A percentile compares a stretch with the other conserved stretches of the same genome.
These are phyloP conservation scores for Phytophthora nicotianae DNA, from an alignment of 352 stramenopile genomes.

Conservation along the genomic window DNA sequence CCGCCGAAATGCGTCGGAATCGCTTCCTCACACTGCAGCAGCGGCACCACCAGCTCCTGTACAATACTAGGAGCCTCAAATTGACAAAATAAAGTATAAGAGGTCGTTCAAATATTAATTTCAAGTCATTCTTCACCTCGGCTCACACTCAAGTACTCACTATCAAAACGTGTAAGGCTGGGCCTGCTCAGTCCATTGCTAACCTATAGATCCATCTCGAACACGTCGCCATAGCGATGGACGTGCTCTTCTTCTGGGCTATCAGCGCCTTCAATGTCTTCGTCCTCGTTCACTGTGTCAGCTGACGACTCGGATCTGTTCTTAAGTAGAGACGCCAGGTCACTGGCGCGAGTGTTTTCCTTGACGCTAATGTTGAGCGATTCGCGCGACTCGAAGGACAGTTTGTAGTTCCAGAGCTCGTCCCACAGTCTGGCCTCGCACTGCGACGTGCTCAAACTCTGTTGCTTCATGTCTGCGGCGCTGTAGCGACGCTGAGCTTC, in stretches of 20 bases:
- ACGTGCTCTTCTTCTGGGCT: conserved; percentile 39
- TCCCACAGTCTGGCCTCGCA: conserved; percentile 63
- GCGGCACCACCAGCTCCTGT: conserved; percentile 38
- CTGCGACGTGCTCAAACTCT: conserved; percentile 38
- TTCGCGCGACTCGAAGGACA: conserved; percentile 69
- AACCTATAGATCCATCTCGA: conserved; percentile 68
- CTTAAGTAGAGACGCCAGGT: conserved; percentile 11
- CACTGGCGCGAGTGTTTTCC: conserved; percentile 11
- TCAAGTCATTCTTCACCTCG: conserved; percentile 2
- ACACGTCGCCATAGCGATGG: conserved; percentile 47
- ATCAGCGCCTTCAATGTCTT: conserved; percentile 31
- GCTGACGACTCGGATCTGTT: conserved; percentile 40
- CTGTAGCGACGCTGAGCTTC: conserved; percentile 38
- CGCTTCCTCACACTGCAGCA: conserved; percentile 31
- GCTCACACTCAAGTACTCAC: conserved; percentile 17
- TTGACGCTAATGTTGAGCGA: conserved; percentile 44
- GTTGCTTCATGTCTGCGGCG: conserved; percentile 19
- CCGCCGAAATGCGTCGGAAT: conserved; percentile 37
- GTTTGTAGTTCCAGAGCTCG: conserved; percentile 77
- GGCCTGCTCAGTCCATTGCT: conserved; percentile 3
- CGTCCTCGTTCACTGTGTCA: conserved; percentile 41
- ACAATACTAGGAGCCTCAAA: conserved; percentile 11
- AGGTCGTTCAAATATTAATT: conserved; percentile 21
- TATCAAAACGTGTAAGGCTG: conserved; percentile 5
- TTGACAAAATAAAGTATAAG: not conserved